Conservation (phyloP, 2,329 filamentous ascomycete species). For the Dothistroma septosporum region DNA sequence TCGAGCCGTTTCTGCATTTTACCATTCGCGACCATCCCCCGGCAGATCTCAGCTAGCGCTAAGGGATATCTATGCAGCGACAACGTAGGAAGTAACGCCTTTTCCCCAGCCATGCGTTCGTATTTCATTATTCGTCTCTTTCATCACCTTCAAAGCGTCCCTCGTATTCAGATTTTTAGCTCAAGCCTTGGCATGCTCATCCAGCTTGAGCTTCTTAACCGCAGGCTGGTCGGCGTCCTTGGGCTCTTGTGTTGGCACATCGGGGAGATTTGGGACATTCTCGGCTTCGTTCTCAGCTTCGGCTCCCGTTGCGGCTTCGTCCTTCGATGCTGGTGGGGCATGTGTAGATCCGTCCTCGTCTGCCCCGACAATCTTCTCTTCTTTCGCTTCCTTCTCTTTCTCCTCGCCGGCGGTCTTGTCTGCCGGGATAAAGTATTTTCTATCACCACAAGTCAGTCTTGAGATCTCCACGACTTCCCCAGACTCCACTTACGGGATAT, state of each 20-base stretch:
- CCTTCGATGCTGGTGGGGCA: neutral
- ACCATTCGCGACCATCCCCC: too few relatives aligned
- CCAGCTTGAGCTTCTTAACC: constrained; percentile 46
- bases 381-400: neutral
- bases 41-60: neutral
- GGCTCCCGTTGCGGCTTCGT: neutral
- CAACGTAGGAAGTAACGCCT: neutral
- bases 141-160: neutral
- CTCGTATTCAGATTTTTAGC: neutral
- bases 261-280: constrained; percentile 44
- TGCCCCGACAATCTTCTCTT: constrained; percentile 4
- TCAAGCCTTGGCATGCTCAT: constrained; percentile 8
- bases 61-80: neutral
- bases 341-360: constrained; percentile 27
- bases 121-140: constrained; percentile 12
- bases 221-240: constrained; percentile 42
- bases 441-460: constrained; percentile 24
- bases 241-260: constrained; percentile 47
- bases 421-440: constrained; percentile 49
- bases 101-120: neutral
- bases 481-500: constrained; percentile 64
- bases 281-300: constrained; percentile 16
- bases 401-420: constrained; percentile 27
- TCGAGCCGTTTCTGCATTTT: neutral
- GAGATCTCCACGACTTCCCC: neutral